Evolutionary conservation across 164 flowering plant species (phyloP).

Genomic region (Chimonanthus praecox): DNA sequence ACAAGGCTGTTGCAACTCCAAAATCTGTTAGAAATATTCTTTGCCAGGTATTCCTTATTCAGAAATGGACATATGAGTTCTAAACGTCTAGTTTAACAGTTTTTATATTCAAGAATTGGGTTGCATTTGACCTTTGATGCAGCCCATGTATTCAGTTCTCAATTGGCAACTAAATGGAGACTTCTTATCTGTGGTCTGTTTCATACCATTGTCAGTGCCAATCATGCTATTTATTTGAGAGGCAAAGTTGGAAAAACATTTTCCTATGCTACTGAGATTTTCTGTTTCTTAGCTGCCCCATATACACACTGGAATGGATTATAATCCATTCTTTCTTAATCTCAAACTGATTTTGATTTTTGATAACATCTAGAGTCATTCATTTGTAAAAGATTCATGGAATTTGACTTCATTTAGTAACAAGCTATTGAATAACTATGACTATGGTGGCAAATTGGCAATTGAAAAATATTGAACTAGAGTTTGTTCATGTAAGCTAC

Average conservation of each 20-base stretch:
- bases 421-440: neutral
- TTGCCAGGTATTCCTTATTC: constrained; percentile 54
- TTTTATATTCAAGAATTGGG: neutral
- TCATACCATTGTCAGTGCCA: neutral
- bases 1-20: constrained; percentile 66
- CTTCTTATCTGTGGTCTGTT: neutral
- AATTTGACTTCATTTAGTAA: neutral
- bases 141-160: neutral
- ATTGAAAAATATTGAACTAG: neutral
- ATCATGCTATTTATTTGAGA: neutral
- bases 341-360: neutral
- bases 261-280: neutral
- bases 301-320: neutral
- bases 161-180: neutral
- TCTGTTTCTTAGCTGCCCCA: neutral
- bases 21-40: constrained; percentile 79
- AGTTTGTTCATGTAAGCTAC: neutral
- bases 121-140: neutral
- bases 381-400: neutral
- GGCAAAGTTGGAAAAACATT: neutral
- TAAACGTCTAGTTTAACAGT: neutral
- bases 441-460: neutral
- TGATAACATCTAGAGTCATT: neutral
- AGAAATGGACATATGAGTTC: neutral
- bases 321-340: neutral